These are phyloP conservation scores for Boletus bicolor DNA, from an alignment of 768 basidiomycete species.

Conservation along the genomic window DNA sequence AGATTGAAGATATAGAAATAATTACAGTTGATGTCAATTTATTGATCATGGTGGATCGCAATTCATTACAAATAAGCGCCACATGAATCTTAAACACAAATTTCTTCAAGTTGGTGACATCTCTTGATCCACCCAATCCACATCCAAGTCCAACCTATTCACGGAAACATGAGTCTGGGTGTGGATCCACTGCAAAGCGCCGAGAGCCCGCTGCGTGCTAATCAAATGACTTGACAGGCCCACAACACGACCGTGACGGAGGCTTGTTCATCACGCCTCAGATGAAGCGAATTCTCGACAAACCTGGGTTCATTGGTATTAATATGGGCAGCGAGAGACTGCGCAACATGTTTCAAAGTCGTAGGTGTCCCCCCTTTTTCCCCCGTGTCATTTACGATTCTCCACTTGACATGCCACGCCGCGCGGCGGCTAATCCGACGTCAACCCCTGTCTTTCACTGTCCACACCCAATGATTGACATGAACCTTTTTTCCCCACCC, in stretches of 20 bases:
- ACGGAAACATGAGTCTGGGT: slow-evolving; percentile 13
- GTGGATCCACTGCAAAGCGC: not conserved
- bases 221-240: slow-evolving; percentile 8
- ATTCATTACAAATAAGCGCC: not conserved
- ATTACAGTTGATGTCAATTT: not conserved
- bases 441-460: not conserved
- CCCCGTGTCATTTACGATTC: not conserved
- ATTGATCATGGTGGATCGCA: not conserved
- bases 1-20: not conserved
- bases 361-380: slow-evolving; percentile 13
- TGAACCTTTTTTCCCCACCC: not conserved
- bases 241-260: slow-evolving; percentile 11
- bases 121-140: not conserved
- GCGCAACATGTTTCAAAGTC: slow-evolving; percentile 29
- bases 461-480: not conserved
- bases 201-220: not conserved
- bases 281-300: slow-evolving; percentile 27
- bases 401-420: not conserved
- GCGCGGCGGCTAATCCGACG: not conserved
- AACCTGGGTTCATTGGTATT: slow-evolving; percentile 25
- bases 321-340: slow-evolving; percentile 26
- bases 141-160: not conserved
- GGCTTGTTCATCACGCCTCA: slow-evolving; percentile 25
- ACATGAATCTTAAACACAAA: not conserved
- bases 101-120: too few species aligned